phyloP scores from a whole-genome alignment of 2,329 filamentous ascomycete species.

The Clathrospora elynae region DNA sequence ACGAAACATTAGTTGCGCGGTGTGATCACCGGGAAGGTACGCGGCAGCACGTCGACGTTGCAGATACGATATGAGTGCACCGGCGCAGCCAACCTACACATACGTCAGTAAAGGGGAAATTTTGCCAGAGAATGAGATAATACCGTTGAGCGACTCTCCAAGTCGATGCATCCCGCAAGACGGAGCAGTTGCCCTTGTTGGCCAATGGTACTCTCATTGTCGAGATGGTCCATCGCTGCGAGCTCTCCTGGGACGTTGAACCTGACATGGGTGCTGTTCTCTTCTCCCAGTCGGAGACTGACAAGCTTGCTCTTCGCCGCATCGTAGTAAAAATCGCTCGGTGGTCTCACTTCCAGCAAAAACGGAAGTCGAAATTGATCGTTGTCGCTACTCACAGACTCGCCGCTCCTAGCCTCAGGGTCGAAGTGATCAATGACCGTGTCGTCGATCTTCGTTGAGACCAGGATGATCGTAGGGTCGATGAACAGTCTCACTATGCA shows the following conservation, averaged over 20 bases:
- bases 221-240: slow-evolving; percentile 42
- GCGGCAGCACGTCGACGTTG: slow-evolving; percentile 69
- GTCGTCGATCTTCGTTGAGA: slow-evolving; percentile 62
- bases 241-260: slow-evolving; percentile 67
- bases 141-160: slow-evolving; percentile 74
- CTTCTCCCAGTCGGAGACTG: slow-evolving; percentile 60
- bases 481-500: slow-evolving; percentile 63
- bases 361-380: slow-evolving; percentile 62
- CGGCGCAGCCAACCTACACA: slow-evolving; percentile 75
- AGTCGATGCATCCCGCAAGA: slow-evolving; percentile 71
- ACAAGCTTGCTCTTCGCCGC: slow-evolving; percentile 69
- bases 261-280: slow-evolving; percentile 55
- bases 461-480: slow-evolving; percentile 64
- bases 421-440: slow-evolving; percentile 53
- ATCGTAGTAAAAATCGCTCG: slow-evolving; percentile 73
- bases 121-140: background rate
- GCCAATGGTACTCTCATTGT: slow-evolving; percentile 57
- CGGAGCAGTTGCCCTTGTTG: slow-evolving; percentile 69
- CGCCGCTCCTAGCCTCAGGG: slow-evolving; percentile 47
- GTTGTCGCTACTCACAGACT: slow-evolving; percentile 39
- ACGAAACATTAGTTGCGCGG: slow-evolving; percentile 61
- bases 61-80: slow-evolving; percentile 82
- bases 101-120: slow-evolving; percentile 11
- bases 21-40: slow-evolving; percentile 65
- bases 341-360: slow-evolving; percentile 69